These are phyloP conservation scores for Irpex lacteus DNA, from an alignment of 1,284 basidiomycete species.

Conservation along the genomic window DNA sequence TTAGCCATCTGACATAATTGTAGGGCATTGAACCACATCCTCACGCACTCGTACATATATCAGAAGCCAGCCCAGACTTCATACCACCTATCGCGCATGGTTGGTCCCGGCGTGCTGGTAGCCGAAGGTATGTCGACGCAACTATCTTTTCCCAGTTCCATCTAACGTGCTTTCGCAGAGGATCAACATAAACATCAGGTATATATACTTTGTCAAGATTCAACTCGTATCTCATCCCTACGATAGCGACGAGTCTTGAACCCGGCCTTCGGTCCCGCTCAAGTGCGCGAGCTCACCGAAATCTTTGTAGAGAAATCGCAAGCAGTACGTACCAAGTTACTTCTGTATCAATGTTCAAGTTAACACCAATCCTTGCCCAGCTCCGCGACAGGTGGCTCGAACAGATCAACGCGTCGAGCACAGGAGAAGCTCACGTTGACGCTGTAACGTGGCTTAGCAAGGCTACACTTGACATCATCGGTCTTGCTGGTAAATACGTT, in stretches of 20 bases:
- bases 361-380: constrained; percentile 12
- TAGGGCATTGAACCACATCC: constrained; percentile 47
- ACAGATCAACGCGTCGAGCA: constrained; percentile 10
- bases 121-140: constrained; percentile 35
- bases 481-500: constrained; percentile 36
- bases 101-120: constrained; percentile 48
- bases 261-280: constrained; percentile 33
- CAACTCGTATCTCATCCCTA: neutral
- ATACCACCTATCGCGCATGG: constrained; percentile 32
- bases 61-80: constrained; percentile 41
- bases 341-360: neutral
- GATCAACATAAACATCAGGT: constrained; percentile 50
- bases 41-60: constrained; percentile 44
- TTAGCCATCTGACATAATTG: neutral
- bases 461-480: constrained; percentile 50
- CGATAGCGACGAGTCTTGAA: constrained; percentile 32
- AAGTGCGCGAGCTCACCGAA: constrained; percentile 31
- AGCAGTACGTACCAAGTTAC: constrained; percentile 18
- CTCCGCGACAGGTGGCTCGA: constrained; percentile 29
- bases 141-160: neutral
- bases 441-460: constrained; percentile 40
- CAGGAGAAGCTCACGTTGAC: constrained; percentile 31
- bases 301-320: constrained; percentile 33
- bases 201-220: neutral
- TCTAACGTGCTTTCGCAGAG: constrained; percentile 9